A percentile compares a stretch with the other conserved stretches of the same genome.
Evolutionary conservation across 2,329 filamentous ascomycete genomes (phyloP).

Genomic region (Talaromyces sp.): DNA sequence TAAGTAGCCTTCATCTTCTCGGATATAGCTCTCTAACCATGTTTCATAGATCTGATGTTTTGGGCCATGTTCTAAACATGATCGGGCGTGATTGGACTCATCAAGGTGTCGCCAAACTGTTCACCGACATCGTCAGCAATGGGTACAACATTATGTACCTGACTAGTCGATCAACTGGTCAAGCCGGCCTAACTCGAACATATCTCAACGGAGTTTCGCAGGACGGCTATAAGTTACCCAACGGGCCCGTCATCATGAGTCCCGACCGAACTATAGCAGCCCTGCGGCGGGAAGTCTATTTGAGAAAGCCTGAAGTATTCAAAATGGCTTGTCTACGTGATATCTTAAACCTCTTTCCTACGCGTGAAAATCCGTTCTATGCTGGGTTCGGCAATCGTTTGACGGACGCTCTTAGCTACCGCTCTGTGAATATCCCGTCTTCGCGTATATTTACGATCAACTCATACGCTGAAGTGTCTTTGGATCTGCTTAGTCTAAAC

Average conservation of each 20-base stretch:
- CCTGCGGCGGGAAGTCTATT: conserved; percentile 83
- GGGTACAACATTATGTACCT: conserved; percentile 99
- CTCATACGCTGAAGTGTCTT: conserved; percentile 88
- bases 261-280: conserved; percentile 95
- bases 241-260: conserved; percentile 89
- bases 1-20: conserved; percentile 25
- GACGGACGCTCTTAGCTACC: conserved; percentile 93
- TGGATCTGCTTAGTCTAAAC: conserved; percentile 85
- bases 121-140: conserved; percentile 90
- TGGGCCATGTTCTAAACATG: conserved; percentile 93
- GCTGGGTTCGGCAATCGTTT: conserved; percentile 95
- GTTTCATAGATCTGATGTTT: conserved; percentile 64
- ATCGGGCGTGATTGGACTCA: conserved; percentile 98
- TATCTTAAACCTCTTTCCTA: conserved; percentile 81
- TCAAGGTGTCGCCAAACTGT: conserved; percentile 91
- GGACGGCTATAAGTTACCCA: conserved; percentile 78
- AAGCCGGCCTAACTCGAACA: conserved; percentile 81
- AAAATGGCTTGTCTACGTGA: conserved; percentile 98
- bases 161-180: conserved; percentile 87
- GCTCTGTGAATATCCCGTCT: conserved; percentile 90
- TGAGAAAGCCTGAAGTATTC: conserved; percentile 96
- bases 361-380: conserved; percentile 79
- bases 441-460: conserved; percentile 98
- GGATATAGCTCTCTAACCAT: conserved; percentile 15
- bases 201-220: conserved; percentile 89